Evolutionary conservation across 352 stramenopile genomes (phyloP), one percentile per base, ranked within the genome.

Genomic region (Globisporangium orthogonon): DNA sequence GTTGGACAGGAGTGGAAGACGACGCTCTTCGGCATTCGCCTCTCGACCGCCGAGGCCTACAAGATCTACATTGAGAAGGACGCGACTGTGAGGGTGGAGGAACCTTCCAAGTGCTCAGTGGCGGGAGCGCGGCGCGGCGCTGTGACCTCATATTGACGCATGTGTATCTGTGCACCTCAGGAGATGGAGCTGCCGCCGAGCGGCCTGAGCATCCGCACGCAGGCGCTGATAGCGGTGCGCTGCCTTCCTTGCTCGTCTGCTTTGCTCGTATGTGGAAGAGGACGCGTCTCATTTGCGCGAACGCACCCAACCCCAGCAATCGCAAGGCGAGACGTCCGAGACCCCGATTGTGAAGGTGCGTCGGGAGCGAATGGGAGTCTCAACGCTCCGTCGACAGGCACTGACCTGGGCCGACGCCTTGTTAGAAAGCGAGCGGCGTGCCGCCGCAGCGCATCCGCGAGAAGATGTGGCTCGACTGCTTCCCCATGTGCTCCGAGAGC

Each of bases 51-150:
- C 18, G 79, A 92, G 50, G 82, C 82, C 39, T 92, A 92, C 57
- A 61, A 65, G 47, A 88, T 92, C 58, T 92, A 92, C 73, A 87
- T 92, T 43, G 77, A 90, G 60, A 92, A 92, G 59, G 79, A 92
- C 61, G 65, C 66, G 23, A 67, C 51, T 66, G 82, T 83, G 73
- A 65, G 73, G 59, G 41, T 65, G 51, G 13, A 52, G 45, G 9
- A 52, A 53, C 54, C 30, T 46, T 49, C 44, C n/a, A 18, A 14
- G 18, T 49, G 44, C n/a, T 49, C 0, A 0, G 14, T 49, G 44
- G 18, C 18, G 37, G 37, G 17, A 13, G 37, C 31, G 23, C 18
- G 29, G 17, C n/a, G 5, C 31, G 5, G 41, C 14, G 14, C 35
- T 4, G 14, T n/a, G 14, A 13, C 5, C 4, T 15, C 31, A 54